Base-by-base conservation (phyloP, 2,329 filamentous ascomycete species). In the Verticillium isaacii region DNA sequence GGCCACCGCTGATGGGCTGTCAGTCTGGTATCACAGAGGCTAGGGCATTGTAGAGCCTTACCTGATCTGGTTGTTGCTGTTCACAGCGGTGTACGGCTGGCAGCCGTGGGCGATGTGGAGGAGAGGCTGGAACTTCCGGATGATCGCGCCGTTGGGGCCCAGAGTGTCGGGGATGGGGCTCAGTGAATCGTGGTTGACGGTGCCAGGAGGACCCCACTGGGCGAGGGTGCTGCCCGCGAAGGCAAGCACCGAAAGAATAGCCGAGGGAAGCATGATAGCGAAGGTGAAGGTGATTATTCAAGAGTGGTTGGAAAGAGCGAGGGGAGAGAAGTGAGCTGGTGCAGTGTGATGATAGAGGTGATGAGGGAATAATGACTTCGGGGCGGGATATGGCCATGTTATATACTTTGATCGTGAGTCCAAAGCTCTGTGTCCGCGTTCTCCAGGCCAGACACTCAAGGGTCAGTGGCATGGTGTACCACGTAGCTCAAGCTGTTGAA, bases 1-100 rank as follows among this genome's bases (percentile, higher is more conserved):
- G 66, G 32, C 77, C 77, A 45, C 71, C 75, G 45, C 76, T 73
- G 7, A 19, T 6, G 7, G n/a, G 2, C 4, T 19, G 39, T 45
- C n/a, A 45, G 39, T 19, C 14, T n/a, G 8, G 12, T 5, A 25
- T 29, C 5, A 5, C 29, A 29, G 29, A 6, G 29, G 29, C 29
- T 29, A 5, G 29, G 29, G 5, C 29, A 29, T 0, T 29, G 29
- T 29, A 29, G 29, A 29, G 5, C 6, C 56, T 37, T 23, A 57
- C 56, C n/a, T 57, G 56, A 57, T 39, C 56, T 57, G 32, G 34
- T 55, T 55, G 41, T 55, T 54, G 39, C 34, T 59, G 45, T 59
- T 59, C n/a, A 59, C 58, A n/a, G 58, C 58, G 19, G 41, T n/a
- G 32, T 59, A 59, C n/a, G 58, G 58, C 58, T 59, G 58, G 39